These are phyloP conservation scores for Ampelocalamus luodianensis DNA, from an alignment of 176 grass and related monocot genomes.

Conservation along the genomic window DNA sequence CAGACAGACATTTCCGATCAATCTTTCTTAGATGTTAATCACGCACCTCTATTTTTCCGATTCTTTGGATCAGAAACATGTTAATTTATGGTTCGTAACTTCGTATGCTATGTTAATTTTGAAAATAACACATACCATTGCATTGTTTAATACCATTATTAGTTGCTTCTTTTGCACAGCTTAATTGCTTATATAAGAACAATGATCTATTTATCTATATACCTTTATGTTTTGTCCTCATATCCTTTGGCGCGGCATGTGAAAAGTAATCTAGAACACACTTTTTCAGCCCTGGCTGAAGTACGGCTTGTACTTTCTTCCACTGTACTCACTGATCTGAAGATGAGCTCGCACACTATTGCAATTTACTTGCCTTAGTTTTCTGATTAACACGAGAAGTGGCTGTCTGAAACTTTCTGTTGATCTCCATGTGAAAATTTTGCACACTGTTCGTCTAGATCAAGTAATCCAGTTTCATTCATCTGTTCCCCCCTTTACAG, in stretches of 20 bases:
- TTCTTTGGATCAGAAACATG: background rate
- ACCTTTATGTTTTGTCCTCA: background rate
- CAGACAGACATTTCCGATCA: background rate
- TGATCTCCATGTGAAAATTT: background rate
- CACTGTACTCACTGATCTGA: background rate
- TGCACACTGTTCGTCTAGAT: background rate
- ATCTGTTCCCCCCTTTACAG: conserved; percentile 50
- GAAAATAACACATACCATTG: background rate
- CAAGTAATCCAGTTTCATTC: conserved; percentile 29
- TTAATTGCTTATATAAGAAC: background rate
- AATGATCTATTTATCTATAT: background rate
- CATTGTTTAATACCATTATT: background rate
- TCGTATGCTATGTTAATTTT: background rate
- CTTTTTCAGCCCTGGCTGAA: background rate
- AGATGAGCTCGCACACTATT: conserved; percentile 5
- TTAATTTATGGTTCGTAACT: background rate
- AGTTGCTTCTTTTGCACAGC: background rate
- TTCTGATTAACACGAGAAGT: conserved; percentile 9
- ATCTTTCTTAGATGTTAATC: background rate
- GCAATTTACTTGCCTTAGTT: background rate
- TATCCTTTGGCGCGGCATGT: background rate
- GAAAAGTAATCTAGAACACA: background rate
- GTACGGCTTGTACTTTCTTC: background rate
- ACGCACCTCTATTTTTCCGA: background rate
- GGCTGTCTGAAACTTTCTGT: background rate